phyloP scores from a whole-genome alignment of 2,329 filamentous ascomycete species.

The Pyrenophora graminea region DNA sequence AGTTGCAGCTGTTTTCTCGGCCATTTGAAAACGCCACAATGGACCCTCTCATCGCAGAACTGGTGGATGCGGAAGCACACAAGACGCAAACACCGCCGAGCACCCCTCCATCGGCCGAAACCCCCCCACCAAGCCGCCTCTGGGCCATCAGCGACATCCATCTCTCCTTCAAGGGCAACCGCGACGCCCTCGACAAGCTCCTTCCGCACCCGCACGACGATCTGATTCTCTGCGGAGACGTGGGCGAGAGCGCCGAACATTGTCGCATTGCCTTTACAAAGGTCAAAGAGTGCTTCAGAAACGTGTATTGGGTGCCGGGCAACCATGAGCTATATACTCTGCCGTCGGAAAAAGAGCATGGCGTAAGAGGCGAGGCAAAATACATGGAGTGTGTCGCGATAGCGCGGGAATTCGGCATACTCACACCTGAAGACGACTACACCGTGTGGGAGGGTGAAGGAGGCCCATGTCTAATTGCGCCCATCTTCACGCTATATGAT shows the following conservation, averaged over 20 bases:
- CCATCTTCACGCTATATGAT: conserved; percentile 64
- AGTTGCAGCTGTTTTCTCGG: too few relatives aligned
- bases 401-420: conserved; percentile 57
- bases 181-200: conserved; percentile 50
- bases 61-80: conserved; percentile 8
- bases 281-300: conserved; percentile 49
- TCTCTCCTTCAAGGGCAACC: conserved; percentile 53
- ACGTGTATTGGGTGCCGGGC: conserved; percentile 61
- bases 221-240: conserved; percentile 53
- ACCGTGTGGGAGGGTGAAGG: conserved; percentile 59
- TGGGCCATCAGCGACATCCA: conserved; percentile 55
- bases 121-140: conserved; percentile 34
- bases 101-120: conserved; percentile 15
- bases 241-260: conserved; percentile 43
- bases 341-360: conserved; percentile 43
- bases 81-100: conserved; percentile 10
- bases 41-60: conserved; percentile 31
- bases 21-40: conserved; percentile 10
- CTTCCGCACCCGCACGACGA: conserved; percentile 49
- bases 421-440: conserved; percentile 62
- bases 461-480: conserved; percentile 56
- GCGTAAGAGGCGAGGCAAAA: conserved; percentile 56
- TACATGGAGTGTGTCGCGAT: conserved; percentile 60
- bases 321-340: conserved; percentile 64
- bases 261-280: conserved; percentile 43